Evolutionary conservation across 371 early-diverging fungal genomes (phyloP).

Genomic region (Mortierella sp.): DNA sequence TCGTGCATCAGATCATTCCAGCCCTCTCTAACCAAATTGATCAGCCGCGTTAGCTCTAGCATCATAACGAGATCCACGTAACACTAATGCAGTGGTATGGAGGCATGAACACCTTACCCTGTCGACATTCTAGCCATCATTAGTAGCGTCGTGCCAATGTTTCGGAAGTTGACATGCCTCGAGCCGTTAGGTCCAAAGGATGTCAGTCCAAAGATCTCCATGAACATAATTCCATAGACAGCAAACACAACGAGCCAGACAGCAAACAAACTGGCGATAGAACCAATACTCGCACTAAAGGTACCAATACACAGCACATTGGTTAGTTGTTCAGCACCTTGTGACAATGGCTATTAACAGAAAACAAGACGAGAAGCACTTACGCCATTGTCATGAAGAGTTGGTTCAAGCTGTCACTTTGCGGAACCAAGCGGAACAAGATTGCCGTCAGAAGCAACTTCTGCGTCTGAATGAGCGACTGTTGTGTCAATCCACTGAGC

Average conservation of each 20-base stretch:
- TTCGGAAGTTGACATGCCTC: slow-evolving; percentile 70
- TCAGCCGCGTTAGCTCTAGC: not conserved
- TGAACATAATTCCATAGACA: slow-evolving; percentile 76
- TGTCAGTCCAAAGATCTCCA: slow-evolving; percentile 78
- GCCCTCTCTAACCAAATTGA: slow-evolving; percentile 60
- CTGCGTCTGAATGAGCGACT: slow-evolving; percentile 65
- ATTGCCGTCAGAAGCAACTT: slow-evolving; percentile 74
- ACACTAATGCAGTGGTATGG: not conserved
- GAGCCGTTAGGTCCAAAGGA: slow-evolving; percentile 67
- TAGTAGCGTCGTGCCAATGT: slow-evolving; percentile 66
- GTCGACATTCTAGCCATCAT: slow-evolving; percentile 74
- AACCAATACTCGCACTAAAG: slow-evolving; percentile 57
- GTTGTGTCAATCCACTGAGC: slow-evolving; percentile 36
- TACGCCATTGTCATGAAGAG: slow-evolving; percentile 76
- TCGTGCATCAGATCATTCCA: slow-evolving; percentile 83
- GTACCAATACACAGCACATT: not conserved
- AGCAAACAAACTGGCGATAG: slow-evolving; percentile 71
- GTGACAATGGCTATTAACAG: not conserved
- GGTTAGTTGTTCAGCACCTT: too few species aligned
- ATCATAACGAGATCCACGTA: not conserved
- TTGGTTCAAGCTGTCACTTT: slow-evolving; percentile 71
- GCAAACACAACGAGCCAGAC: slow-evolving; percentile 76
- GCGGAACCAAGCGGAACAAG: slow-evolving; percentile 71
- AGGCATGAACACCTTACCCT: slow-evolving; percentile 55
- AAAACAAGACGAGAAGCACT: slow-evolving; percentile 10